phyloP scores from a whole-genome alignment of 345 rosid genomes.

The Balakata baccata region DNA sequence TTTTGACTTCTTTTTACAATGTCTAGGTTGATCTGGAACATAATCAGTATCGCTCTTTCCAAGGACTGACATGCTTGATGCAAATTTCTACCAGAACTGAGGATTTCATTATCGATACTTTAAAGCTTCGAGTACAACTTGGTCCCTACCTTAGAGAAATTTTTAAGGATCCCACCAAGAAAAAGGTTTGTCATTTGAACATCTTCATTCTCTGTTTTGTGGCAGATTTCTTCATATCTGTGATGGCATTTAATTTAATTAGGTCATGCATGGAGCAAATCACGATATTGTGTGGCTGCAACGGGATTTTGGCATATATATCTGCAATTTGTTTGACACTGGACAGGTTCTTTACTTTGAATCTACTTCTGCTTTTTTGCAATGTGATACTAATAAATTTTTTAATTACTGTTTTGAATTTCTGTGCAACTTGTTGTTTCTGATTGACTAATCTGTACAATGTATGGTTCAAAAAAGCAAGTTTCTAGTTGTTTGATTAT shows the following conservation, averaged over 20 bases:
- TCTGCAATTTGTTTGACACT: slow-evolving; percentile 94
- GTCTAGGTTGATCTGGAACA: slow-evolving; percentile 93
- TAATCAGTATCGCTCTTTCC: slow-evolving; percentile 92
- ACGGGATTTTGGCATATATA: slow-evolving; percentile 90
- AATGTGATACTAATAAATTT: neutral
- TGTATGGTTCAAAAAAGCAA: neutral
- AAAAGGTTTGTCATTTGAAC: slow-evolving; percentile 53
- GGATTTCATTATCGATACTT: slow-evolving; percentile 78
- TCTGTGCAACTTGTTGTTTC: neutral
- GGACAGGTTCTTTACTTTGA: slow-evolving; percentile 66
- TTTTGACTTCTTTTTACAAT: neutral
- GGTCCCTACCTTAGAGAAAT: slow-evolving; percentile 84
- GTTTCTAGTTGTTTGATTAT: neutral
- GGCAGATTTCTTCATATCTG: slow-evolving; percentile 21
- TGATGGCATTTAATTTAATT: slow-evolving; percentile 32
- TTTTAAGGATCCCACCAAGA: slow-evolving; percentile 85
- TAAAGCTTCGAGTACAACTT: slow-evolving; percentile 77
- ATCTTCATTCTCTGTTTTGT: slow-evolving; percentile 1
- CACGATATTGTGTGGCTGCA: slow-evolving; percentile 93
- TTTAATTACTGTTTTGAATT: neutral
- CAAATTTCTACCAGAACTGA: slow-evolving; percentile 93
- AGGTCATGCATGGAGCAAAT: slow-evolving; percentile 99
- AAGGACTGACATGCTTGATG: slow-evolving; percentile 94
- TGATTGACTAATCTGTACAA: neutral
- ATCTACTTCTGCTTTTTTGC: neutral